A percentile compares a stretch with the other conserved stretches of the same genome.
These are phyloP conservation scores for Bisporella sp. DNA, from an alignment of 2,329 filamentous ascomycete species.

Conservation along the genomic window DNA sequence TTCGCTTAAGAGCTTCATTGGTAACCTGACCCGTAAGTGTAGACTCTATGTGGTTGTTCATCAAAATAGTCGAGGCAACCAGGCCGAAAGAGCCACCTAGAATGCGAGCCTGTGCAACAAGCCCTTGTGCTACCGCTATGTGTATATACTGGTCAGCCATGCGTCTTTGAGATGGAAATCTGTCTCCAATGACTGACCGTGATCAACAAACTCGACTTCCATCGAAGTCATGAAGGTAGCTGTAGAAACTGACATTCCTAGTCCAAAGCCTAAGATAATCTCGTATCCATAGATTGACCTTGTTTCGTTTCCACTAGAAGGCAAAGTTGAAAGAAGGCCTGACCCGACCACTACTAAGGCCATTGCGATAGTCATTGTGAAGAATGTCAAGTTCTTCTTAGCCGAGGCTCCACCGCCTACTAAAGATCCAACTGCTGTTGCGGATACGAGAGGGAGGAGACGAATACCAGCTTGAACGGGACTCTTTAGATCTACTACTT, in stretches of 20 bases:
- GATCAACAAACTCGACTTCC: not conserved
- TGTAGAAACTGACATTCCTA: not conserved
- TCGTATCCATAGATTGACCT: not conserved
- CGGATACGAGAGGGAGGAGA: constrained; percentile 49
- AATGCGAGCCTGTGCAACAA: constrained; percentile 4
- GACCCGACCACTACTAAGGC: not conserved
- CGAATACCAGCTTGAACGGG: constrained; percentile 49
- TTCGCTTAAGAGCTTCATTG: not conserved
- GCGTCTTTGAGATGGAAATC: too few species aligned
- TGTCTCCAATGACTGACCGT: not conserved
- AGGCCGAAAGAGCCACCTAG: constrained; percentile 4
- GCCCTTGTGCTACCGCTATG: constrained; percentile 5
- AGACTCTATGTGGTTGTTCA: constrained; percentile 1
- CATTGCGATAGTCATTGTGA: not conserved
- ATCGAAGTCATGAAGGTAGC: not conserved
- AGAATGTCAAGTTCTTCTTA: not conserved
- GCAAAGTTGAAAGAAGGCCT: not conserved
- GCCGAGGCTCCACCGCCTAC: not conserved
- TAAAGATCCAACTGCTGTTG: constrained; percentile 42
- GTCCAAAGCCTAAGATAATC: not conserved
- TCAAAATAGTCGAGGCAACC: constrained; percentile 2
- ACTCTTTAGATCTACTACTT: constrained; percentile 48
- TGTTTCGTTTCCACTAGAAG: not conserved
- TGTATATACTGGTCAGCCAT: too few species aligned
- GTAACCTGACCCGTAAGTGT: not conserved